Percentiles rank a stretch among this genome's conserved stretches.
Evolutionary conservation across 257 asterid species (phyloP).

Genomic region (Ligustrum vulgare): DNA sequence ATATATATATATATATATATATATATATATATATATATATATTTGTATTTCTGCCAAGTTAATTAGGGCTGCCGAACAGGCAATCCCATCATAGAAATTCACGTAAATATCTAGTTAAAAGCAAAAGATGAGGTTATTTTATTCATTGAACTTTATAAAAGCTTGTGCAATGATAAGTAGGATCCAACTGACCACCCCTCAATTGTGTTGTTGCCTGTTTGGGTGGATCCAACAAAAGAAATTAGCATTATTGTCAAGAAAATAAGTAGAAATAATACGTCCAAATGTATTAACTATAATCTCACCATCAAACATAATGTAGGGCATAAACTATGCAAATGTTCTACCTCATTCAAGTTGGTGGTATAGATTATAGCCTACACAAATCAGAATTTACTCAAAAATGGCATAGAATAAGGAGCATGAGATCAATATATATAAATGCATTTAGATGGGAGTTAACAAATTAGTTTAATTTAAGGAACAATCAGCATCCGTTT

Average conservation of each 20-base stretch:
- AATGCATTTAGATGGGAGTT: background rate
- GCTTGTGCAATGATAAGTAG: slow-evolving; percentile 41
- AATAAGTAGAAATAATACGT: slow-evolving; percentile 16
- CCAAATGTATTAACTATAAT: slow-evolving; percentile 30
- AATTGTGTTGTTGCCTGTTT: slow-evolving; percentile 21
- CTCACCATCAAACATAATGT: slow-evolving; percentile 39
- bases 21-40: too few species aligned
- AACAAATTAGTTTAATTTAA: background rate
- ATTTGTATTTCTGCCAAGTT: too few species aligned
- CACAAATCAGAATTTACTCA: slow-evolving; percentile 15
- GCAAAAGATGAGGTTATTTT: slow-evolving; percentile 22
- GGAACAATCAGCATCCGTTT: too few species aligned
- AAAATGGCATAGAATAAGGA: background rate
- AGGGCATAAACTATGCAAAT: slow-evolving; percentile 48
- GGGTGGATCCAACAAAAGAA: slow-evolving; percentile 36
- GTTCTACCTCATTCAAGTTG: slow-evolving; percentile 51
- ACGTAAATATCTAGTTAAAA: slow-evolving; percentile 37
- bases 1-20: too few species aligned
- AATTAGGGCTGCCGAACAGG: too few species aligned
- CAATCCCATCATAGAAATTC: background rate
- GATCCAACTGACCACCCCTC: slow-evolving; percentile 42
- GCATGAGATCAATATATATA: background rate
- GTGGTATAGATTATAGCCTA: slow-evolving; percentile 36
- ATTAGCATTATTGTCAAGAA: background rate
- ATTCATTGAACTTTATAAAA: slow-evolving; percentile 28